Conservation (phyloP, 1,284 basidiomycete species). For the Flammula alnicola region DNA sequence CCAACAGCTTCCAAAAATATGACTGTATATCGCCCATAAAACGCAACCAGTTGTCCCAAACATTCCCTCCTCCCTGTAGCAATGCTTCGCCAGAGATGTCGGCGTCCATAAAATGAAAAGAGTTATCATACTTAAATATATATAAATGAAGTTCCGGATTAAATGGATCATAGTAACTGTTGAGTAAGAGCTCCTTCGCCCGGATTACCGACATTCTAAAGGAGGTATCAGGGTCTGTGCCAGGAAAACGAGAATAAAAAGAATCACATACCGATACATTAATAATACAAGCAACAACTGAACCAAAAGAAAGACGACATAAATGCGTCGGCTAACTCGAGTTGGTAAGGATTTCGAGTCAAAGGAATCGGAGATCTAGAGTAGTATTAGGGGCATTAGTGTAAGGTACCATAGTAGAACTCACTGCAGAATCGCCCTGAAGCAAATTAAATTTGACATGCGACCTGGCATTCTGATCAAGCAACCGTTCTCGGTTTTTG, state of each 20-base stretch:
- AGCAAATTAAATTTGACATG: not conserved
- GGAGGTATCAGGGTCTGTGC: too few relatives aligned
- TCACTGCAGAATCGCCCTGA: not conserved
- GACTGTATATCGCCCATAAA: conserved; percentile 29
- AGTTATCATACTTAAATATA: conserved; percentile 48
- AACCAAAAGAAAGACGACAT: conserved; percentile 31
- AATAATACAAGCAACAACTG: conserved; percentile 38
- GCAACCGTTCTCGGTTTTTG: conserved; percentile 43
- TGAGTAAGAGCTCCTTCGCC: conserved; percentile 39
- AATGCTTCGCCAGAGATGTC: conserved; percentile 14
- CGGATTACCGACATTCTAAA: conserved; percentile 36
- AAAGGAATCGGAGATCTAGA: conserved; percentile 1
- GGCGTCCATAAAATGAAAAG: conserved; percentile 22
- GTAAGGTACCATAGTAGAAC: not conserved
- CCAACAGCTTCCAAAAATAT: conserved; percentile 36
- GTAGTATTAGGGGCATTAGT: not conserved
- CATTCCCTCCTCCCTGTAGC: conserved; percentile 27
- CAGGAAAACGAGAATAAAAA: conserved; percentile 5
- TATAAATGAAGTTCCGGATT: conserved; percentile 68
- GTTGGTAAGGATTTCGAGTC: conserved; percentile 3
- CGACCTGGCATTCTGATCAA: not conserved
- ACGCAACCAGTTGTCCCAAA: conserved; percentile 25
- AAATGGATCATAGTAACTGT: conserved; percentile 73
- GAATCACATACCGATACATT: conserved; percentile 43
- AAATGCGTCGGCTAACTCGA: conserved; percentile 25